Base-by-base conservation (phyloP, 257 asterid genomes). In the Phtheirospermum japonicum region DNA sequence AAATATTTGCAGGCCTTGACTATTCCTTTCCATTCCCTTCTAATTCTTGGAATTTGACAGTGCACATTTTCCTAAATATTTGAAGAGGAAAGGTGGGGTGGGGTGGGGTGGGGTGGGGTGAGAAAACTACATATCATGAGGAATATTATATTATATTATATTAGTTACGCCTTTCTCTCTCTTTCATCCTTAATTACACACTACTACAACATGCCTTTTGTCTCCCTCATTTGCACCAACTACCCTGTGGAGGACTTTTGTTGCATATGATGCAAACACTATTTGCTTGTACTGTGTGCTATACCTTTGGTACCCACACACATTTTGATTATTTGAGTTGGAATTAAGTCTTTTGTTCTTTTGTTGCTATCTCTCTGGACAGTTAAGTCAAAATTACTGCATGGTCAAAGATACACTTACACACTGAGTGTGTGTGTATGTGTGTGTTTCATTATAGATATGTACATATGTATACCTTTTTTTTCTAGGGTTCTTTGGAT, bases 121-220 rank as follows among this genome's bases (percentile, higher is more conserved):
- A 67, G 79, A 83, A 79, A 80, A 83, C 56, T 69, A 83, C 81
- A 37, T 55, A 53, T 80, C 82, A 80, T 62, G 53, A 74, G 58
- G 67, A n/a, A 42, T 40, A 40, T 3, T 8, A 31, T 48, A 57
- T 6, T 36, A 6, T 36, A 6, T 36, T 36, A 6, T 36, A 6
- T 36, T 36, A 6, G 8, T 36, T 36, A 6, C 11, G 10, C 11
- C 42, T 42, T 61, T 69, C 62, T 70, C 78, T 67, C 63, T 50
- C 75, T 65, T 73, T n/a, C n/a, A n/a, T n/a, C n/a, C n/a, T n/a
- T n/a, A 68, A 81, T 68, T n/a, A n/a, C n/a, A n/a, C 52, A 53
- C 79, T 18, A 66, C 65, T 63, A 56, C 67, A 63, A 76, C 77
- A 80, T 83, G 63, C 89, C 77, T 73, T 83, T 78, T 83, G 86